Evolutionary conservation across 2,329 filamentous ascomycete genomes (phyloP).

Genomic region (Macrophomina tecta): DNA sequence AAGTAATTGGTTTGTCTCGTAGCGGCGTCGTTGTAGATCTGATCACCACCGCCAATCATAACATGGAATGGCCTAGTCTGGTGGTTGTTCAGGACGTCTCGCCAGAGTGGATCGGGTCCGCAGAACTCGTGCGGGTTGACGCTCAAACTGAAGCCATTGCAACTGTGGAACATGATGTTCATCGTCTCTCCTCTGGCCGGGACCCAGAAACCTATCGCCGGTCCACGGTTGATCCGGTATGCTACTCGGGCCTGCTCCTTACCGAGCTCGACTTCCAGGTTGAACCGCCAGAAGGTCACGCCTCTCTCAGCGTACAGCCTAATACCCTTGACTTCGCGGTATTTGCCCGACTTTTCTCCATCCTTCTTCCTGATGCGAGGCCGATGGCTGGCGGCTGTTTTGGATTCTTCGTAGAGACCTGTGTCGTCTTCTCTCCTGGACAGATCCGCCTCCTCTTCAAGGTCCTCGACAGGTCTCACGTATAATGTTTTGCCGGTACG

Average conservation of each 20-base stretch:
- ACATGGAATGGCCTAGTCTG: slow-evolving; percentile 94
- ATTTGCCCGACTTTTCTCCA: slow-evolving; percentile 81
- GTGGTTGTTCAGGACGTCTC: slow-evolving; percentile 91
- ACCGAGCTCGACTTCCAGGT: slow-evolving; percentile 86
- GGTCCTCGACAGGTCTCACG: slow-evolving; percentile 85
- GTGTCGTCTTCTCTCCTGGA: slow-evolving; percentile 80
- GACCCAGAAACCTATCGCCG: slow-evolving; percentile 91
- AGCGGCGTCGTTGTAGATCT: slow-evolving; percentile 92
- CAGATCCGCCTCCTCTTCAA: slow-evolving; percentile 78
- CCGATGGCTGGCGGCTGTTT: slow-evolving; percentile 52
- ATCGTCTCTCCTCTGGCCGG: slow-evolving; percentile 83
- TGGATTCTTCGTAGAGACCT: slow-evolving; percentile 78
- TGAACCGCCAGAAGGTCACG: slow-evolving; percentile 97
- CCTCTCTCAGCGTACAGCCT: slow-evolving; percentile 85
- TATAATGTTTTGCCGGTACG: slow-evolving; percentile 86
- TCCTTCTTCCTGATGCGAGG: slow-evolving; percentile 64
- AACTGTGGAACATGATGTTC: slow-evolving; percentile 99
- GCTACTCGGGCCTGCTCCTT: slow-evolving; percentile 82
- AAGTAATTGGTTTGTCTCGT: slow-evolving; percentile 78
- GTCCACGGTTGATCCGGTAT: slow-evolving; percentile 93
- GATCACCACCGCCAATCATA: slow-evolving; percentile 96
- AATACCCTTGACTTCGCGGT: slow-evolving; percentile 81
- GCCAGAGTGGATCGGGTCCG: slow-evolving; percentile 95
- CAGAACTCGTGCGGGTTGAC: slow-evolving; percentile 81
- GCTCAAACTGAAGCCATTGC: slow-evolving; percentile 89